Base-by-base conservation (phyloP, 2,329 filamentous ascomycete species). In the Lithohypha guttulata region DNA sequence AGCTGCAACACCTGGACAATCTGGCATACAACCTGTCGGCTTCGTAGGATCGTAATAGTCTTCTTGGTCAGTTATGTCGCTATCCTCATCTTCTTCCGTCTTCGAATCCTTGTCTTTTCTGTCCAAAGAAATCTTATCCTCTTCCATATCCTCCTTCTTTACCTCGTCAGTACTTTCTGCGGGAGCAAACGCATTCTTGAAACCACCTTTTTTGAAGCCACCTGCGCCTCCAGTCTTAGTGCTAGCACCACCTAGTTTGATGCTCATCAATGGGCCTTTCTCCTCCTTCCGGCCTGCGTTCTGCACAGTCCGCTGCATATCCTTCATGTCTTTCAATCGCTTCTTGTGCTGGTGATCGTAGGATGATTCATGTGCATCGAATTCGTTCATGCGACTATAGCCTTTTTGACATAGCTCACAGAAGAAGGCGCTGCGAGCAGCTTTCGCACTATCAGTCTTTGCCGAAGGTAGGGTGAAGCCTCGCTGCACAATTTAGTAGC, bases 291-390 rank as follows among this genome's bases (percentile, higher is more conserved):
- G 62, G 1, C 60, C 60, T 1, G 60, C 60, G 3, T 57, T 61
- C 36, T 66, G 46, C 13, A 49, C 41, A 26, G 49, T 46, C 41
- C 37, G 42, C 31, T 51, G 65, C 28, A 66, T 53, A 47, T 65
- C 62, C 45, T 67, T 67, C 14, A 67, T 55, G 27, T 67, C 64
- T 42, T 64, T 59, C 5, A 63, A 51, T 42, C 68, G 63, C 65
- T 93, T 86, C 59, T 86, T 87, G 62, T 98, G 91, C 52, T 84
- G 83, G 63, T 98, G 91, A 57, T 96, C 91, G 61, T 96, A 96
- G 53, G 83, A 91, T 47, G 79, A 79, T 41, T 95, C 83, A 59
- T 98, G 91, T 6, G 87, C 81, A 61, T 96, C 89, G 59, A 93
- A 95, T 59, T 96, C 89, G 57, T 93, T 89, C 71, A 93, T 89